Conservation (phyloP, 1,284 basidiomycete species). For the Pascua sp. region DNA sequence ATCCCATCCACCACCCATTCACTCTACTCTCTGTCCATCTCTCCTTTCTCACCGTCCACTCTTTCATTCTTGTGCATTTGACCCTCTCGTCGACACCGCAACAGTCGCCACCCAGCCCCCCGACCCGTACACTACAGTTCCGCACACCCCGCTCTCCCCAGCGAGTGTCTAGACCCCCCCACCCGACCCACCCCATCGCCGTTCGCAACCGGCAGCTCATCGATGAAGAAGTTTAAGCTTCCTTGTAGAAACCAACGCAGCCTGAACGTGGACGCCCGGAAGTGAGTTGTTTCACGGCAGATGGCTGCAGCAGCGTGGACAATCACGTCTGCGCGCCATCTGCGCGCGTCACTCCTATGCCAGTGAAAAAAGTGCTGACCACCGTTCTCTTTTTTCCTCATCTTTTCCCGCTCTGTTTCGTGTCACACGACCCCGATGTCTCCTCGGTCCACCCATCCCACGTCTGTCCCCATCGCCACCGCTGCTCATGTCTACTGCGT, state of each 20-base stretch:
- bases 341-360: background rate
- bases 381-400: background rate
- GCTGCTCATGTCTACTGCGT: background rate
- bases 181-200: too few species aligned
- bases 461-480: background rate
- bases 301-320: background rate
- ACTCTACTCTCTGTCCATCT: too few species aligned
- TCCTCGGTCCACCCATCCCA: background rate
- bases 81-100: too few species aligned
- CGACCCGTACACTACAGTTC: too few species aligned
- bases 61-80: too few species aligned
- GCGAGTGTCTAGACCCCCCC: too few species aligned
- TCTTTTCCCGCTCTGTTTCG: background rate
- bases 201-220: background rate
- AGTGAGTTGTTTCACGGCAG: constrained; percentile 26
- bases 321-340: background rate
- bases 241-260: constrained; percentile 42
- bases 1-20: too few species aligned
- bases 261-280: constrained; percentile 29
- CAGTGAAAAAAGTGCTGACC: background rate
- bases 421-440: too few species aligned
- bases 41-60: too few species aligned
- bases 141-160: too few species aligned
- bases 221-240: constrained; percentile 43
- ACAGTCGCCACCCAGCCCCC: too few species aligned